Evolutionary conservation across 257 asterid species (phyloP).

Genomic region (Paraleonurus japonicus): DNA sequence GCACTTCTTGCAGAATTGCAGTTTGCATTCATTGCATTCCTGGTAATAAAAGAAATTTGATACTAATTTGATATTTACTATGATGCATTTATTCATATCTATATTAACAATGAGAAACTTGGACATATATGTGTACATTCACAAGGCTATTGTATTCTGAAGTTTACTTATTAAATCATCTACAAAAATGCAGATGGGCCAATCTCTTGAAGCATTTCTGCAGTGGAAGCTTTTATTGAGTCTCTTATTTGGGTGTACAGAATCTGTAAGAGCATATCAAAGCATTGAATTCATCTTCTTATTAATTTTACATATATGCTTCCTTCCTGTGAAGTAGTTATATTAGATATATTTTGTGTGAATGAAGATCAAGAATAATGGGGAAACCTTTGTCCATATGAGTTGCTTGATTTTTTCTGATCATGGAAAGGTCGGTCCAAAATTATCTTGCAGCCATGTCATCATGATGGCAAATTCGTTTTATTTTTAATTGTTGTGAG

Average conservation of each 20-base stretch:
- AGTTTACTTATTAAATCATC: conserved; percentile 16
- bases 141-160: background rate
- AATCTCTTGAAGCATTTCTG: conserved; percentile 88
- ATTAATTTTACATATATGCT: conserved; percentile 3
- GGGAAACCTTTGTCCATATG: background rate
- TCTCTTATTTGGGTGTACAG: conserved; percentile 79
- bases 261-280: conserved; percentile 69
- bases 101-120: conserved; percentile 8
- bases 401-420: conserved; percentile 9
- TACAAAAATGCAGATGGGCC: conserved; percentile 81
- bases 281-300: conserved; percentile 4
- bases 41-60: conserved; percentile 48
- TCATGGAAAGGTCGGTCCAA: background rate
- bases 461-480: background rate
- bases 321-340: background rate
- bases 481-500: conserved; percentile 1
- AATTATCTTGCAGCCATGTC: background rate
- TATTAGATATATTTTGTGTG: background rate
- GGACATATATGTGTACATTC: conserved; percentile 1
- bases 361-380: background rate
- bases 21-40: conserved; percentile 83
- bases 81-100: background rate
- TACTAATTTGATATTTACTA: conserved; percentile 3
- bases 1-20: conserved; percentile 86
- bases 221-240: conserved; percentile 83